Percentiles rank a stretch among this genome's conserved stretches.
These are phyloP conservation scores for Clonostachys rosea DNA, from an alignment of 2,329 filamentous ascomycete species.

Conservation along the genomic window DNA sequence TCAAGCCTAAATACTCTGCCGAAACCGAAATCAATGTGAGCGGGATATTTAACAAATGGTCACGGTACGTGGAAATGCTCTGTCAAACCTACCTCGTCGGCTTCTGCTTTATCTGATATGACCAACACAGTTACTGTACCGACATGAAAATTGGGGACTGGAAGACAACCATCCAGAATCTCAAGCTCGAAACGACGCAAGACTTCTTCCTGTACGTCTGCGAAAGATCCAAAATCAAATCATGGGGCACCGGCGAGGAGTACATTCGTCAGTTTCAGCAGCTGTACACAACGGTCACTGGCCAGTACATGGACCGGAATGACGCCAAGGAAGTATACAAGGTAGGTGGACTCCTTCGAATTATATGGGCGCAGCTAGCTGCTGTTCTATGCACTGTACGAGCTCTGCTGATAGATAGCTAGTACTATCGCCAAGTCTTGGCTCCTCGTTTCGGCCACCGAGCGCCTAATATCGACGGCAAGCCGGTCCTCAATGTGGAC, in stretches of 20 bases:
- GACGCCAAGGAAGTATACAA: neutral
- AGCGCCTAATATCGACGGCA: too few species aligned
- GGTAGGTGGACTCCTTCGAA: too few species aligned
- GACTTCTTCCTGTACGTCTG: neutral
- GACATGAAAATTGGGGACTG: too few species aligned
- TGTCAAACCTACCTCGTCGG: neutral
- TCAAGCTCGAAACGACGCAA: neutral
- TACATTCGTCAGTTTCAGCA: neutral
- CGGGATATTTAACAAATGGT: neutral
- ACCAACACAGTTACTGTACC: neutral
- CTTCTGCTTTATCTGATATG: neutral
- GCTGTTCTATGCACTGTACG: too few species aligned
- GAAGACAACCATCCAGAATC: neutral
- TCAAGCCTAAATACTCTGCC: neutral
- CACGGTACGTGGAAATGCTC: neutral
- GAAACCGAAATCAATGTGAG: too few species aligned
- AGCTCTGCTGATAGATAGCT: too few species aligned
- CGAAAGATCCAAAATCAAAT: neutral
- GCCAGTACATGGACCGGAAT: neutral
- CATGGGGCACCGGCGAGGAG: neutral
- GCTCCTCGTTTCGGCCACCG: too few species aligned
- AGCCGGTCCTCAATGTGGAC: too few species aligned
- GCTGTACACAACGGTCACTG: neutral
- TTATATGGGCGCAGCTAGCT: too few species aligned
- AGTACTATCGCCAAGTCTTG: too few species aligned